Conservation (phyloP, 768 basidiomycete species). For the Trametopsis cervina region DNA sequence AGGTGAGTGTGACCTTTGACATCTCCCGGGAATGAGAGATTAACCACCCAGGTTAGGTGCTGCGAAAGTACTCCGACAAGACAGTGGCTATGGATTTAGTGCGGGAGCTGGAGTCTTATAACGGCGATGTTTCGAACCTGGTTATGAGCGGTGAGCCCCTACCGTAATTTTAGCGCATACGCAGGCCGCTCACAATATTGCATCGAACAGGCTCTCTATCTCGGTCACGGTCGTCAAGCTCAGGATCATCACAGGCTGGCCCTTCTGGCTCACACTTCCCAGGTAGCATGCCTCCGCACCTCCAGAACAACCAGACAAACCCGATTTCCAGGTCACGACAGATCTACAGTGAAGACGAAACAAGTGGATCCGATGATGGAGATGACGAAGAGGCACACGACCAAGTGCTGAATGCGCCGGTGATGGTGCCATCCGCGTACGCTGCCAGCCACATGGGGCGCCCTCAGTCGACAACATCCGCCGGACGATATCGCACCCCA, state of each 20-base stretch:
- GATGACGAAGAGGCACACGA: conserved; percentile 50
- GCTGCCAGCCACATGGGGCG: conserved; percentile 39
- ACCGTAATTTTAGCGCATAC: conserved; percentile 18
- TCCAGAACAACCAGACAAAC: conserved; percentile 3
- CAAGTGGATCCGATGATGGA: conserved; percentile 25
- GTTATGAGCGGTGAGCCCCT: conserved; percentile 61
- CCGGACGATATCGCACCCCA: conserved; percentile 74
- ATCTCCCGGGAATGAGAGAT: neutral
- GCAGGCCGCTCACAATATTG: neutral
- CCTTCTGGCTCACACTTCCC: conserved; percentile 15
- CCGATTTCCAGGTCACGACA: neutral
- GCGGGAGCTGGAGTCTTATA: conserved; percentile 70
- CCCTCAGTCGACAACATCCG: conserved; percentile 73
- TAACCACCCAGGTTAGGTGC: conserved; percentile 42
- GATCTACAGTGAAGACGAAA: conserved; percentile 13
- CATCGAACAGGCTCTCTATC: conserved; percentile 32
- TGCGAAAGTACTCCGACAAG: conserved; percentile 79
- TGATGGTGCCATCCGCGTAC: conserved; percentile 16
- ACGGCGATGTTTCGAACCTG: conserved; percentile 58
- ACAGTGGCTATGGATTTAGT: conserved; percentile 70
- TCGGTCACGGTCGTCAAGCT: conserved; percentile 50
- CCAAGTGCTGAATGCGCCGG: conserved; percentile 35
- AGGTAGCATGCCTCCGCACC: conserved; percentile 8
- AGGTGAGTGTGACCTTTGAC: conserved; percentile 37
- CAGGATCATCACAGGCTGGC: conserved; percentile 45